Conservation (phyloP, 495 filamentous ascomycete species). For the Hypomontagnella monticulosa region DNA sequence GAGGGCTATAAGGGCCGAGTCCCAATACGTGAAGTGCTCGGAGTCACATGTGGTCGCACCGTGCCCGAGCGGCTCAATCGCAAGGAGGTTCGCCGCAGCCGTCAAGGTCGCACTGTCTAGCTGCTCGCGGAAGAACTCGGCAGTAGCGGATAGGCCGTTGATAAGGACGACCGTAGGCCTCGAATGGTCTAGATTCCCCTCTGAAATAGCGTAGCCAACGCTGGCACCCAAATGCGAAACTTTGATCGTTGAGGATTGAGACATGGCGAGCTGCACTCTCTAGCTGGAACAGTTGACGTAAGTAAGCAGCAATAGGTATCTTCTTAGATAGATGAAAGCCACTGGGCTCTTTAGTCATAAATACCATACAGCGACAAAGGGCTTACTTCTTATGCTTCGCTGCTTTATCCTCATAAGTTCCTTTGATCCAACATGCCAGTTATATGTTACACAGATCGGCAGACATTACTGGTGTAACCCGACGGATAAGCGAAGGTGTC, state of each 20-base stretch:
- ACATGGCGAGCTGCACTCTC: neutral
- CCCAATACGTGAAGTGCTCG: conserved; percentile 67
- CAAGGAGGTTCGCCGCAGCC: conserved; percentile 58
- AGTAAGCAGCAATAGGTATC: no score
- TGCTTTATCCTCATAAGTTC: conserved; percentile 1
- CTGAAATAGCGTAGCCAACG: conserved; percentile 62
- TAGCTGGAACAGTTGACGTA: neutral
- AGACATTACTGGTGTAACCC: no score
- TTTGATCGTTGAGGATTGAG: conserved; percentile 45
- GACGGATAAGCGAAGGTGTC: no score
- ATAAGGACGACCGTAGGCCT: conserved; percentile 69
- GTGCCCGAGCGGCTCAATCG: conserved; percentile 67
- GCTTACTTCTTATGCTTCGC: neutral
- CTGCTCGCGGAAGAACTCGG: conserved; percentile 61
- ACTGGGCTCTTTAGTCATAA: conserved; percentile 12
- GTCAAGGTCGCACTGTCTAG: conserved; percentile 58
- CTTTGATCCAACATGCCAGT: conserved; percentile 20
- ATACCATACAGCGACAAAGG: conserved; percentile 25
- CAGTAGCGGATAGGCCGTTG: conserved; percentile 67
- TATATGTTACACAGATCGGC: neutral
- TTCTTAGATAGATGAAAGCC: no score
- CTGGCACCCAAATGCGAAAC: conserved; percentile 65
- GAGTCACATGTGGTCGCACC: conserved; percentile 53
- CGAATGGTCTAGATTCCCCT: conserved; percentile 53
- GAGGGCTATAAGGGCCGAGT: conserved; percentile 59